phyloP scores from a whole-genome alignment of 192 early-diverging fungal genomes.

The Linnemannia schmuckeri region DNA sequence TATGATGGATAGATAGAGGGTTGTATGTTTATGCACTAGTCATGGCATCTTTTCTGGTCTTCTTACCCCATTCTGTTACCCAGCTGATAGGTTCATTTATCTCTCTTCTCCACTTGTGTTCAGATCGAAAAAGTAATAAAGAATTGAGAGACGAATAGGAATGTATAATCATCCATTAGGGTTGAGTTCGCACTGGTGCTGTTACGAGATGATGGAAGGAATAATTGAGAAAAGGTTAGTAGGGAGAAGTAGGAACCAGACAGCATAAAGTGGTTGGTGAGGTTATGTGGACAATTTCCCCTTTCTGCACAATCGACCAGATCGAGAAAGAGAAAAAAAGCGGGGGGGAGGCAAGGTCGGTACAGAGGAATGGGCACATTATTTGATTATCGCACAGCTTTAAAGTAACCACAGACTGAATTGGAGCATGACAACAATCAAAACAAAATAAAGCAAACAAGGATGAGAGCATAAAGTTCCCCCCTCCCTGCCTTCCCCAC shows the following conservation, averaged over 20 bases:
- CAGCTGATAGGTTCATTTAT: background rate
- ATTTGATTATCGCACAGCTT: background rate
- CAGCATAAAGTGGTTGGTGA: background rate
- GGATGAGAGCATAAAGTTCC: background rate
- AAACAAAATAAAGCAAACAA: background rate
- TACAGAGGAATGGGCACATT: background rate
- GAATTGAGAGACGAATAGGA: background rate
- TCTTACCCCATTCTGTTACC: background rate
- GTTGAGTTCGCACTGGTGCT: background rate
- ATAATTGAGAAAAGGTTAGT: background rate
- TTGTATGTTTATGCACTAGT: background rate
- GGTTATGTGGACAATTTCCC: no score
- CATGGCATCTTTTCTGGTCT: background rate
- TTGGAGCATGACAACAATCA: background rate
- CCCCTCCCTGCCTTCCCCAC: conserved; percentile 12
- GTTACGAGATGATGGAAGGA: no score
- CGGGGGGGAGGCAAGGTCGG: background rate
- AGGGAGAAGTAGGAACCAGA: background rate
- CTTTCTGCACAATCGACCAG: background rate
- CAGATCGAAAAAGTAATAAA: background rate
- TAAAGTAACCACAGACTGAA: conserved; percentile 1
- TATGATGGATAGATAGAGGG: background rate
- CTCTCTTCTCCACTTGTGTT: background rate
- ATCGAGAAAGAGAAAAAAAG: background rate
- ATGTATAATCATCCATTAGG: background rate